phyloP scores from a whole-genome alignment of 139 green algal species.

The Chlamydomonas sp. region DNA sequence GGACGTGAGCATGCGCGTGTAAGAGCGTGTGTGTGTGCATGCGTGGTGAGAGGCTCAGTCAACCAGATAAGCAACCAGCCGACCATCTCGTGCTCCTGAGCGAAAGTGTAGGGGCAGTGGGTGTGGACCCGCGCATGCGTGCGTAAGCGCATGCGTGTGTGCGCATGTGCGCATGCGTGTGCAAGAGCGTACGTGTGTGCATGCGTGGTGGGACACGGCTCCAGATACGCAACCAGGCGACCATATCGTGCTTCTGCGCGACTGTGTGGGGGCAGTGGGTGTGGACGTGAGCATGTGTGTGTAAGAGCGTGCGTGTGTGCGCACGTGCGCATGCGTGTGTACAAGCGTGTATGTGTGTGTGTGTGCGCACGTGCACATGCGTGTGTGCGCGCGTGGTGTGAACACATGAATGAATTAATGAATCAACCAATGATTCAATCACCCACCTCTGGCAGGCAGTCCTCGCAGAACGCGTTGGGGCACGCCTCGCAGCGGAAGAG shows the following conservation, averaged over 20 bases:
- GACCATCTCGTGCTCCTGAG: conserved; percentile 4
- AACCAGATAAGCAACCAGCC: not conserved
- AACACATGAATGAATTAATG: too few species aligned
- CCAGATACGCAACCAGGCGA: conserved; percentile 20
- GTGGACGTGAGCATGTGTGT: not conserved
- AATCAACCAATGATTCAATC: not conserved
- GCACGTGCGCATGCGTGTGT: too few species aligned
- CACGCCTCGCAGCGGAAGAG: conserved; percentile 54
- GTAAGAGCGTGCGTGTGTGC: not conserved
- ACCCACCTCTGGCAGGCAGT: conserved; percentile 43
- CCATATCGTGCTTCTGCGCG: conserved; percentile 23
- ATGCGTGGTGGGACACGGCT: too few species aligned
- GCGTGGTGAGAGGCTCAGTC: not conserved
- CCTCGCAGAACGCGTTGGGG: conserved; percentile 50
- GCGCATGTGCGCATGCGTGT: too few species aligned
- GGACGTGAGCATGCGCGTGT: too few species aligned
- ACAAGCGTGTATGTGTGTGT: too few species aligned
- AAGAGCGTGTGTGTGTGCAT: not conserved
- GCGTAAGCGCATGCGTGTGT: too few species aligned
- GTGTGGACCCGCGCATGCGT: too few species aligned
- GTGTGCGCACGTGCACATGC: too few species aligned
- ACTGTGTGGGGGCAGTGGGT: not conserved
- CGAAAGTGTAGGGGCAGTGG: not conserved
- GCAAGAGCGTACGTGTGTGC: too few species aligned
- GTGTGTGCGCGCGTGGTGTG: too few species aligned